Base-by-base conservation (phyloP, 768 basidiomycete genomes). In the Vararia minispora region DNA sequence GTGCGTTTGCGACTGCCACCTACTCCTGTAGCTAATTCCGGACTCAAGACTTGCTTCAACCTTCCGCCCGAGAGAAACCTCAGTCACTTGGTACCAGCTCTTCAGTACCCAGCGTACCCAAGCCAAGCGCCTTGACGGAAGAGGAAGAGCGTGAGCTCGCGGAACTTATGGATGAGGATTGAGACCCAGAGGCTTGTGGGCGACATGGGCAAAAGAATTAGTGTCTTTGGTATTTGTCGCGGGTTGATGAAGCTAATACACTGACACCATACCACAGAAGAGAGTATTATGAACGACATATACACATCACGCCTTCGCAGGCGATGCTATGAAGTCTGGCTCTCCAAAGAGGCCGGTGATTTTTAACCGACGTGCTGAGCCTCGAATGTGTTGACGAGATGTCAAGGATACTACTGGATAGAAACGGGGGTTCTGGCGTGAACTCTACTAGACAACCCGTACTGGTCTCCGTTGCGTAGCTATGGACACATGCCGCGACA, bases 81-180 rank as follows among this genome's bases (percentile, higher is more conserved):
- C 32, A 44, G 26, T 12, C 58, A 11, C 54, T 53, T 25, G 52
- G 54, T 33, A 55, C 60, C n/a, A n/a, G n/a, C n/a, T n/a, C n/a
- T n/a, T n/a, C n/a, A n/a, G n/a, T n/a, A n/a, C n/a, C n/a, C n/a
- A 47, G 52, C 70, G 29, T 44, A 44, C 29, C 46, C 51, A 26
- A 44, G 57, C 22, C 54, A 64, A 37, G 23, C 18, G 28, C 17
- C n/a, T 53, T 92, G 58, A 83, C 90, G 8, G 87, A 82, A 51
- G 92, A 94, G 37, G 92, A 95, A 58, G 89, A 91, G 51, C 68
- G 74, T 16, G 90, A 95, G 56, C 64, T 97, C 16, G 90, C 78
- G 26, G 89, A 90, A 52, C 58, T 95, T 26, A 71, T 83, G 71
- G 66, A 55, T 27, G 54, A 54, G 3, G 52, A 55, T 24, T 39